Conservation (phyloP, 352 stramenopile species). For the Pythium insidiosum region DNA sequence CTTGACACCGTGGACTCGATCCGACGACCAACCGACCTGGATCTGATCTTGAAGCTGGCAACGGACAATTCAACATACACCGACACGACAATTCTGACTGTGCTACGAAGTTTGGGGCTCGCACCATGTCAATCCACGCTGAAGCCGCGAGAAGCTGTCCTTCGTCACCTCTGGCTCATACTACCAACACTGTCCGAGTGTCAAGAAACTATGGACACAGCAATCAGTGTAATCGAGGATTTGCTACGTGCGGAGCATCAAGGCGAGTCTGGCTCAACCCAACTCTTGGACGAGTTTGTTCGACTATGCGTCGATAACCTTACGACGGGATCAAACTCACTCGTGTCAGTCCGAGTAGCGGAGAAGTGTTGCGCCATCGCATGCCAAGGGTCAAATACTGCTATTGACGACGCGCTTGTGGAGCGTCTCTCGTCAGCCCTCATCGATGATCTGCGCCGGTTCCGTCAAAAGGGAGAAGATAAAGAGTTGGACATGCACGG, state of each 20-base stretch:
- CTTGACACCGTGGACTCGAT: too few species aligned
- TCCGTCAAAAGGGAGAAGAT: too few species aligned
- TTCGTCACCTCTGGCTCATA: too few species aligned
- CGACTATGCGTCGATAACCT: conserved; percentile 7
- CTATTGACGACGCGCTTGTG: neutral
- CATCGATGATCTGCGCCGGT: conserved; percentile 2
- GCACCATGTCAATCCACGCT: too few species aligned
- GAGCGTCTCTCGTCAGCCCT: neutral
- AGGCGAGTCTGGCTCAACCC: neutral
- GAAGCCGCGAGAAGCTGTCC: too few species aligned
- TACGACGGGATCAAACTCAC: neutral
- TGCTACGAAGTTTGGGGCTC: too few species aligned
- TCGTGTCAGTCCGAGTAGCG: conserved; percentile 9
- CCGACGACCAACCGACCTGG: too few species aligned
- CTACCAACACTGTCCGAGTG: too few species aligned
- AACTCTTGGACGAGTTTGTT: conserved; percentile 7
- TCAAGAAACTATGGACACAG: conserved; percentile 1
- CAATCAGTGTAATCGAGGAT: conserved; percentile 10
- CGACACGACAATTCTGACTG: too few species aligned
- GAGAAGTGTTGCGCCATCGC: conserved; percentile 5
- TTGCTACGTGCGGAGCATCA: conserved; percentile 7
- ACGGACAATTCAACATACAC: too few species aligned
- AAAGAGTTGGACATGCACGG: conserved; percentile 5
- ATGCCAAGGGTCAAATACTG: neutral
- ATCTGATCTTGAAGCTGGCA: too few species aligned